Conservation (phyloP, 164 flowering plant species). For the Litsea cubeba region DNA sequence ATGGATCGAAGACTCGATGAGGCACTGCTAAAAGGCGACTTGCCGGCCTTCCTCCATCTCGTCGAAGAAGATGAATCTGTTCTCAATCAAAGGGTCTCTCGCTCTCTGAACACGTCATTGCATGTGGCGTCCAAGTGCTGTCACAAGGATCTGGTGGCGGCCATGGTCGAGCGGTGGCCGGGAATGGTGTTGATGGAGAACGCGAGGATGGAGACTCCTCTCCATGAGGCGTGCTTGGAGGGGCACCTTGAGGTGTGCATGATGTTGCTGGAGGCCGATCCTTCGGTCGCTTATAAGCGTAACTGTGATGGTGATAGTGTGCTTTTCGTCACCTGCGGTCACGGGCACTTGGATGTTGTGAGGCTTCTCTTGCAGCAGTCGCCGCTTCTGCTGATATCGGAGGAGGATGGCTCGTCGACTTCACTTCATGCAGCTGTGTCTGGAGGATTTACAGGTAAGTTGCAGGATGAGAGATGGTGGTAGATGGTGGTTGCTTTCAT, state of each 20-base stretch:
- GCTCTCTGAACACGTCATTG: slow-evolving; percentile 9
- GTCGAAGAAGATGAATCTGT: slow-evolving; percentile 5
- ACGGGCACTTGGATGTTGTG: slow-evolving; percentile 11
- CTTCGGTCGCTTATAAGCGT: slow-evolving; percentile 9
- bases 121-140: slow-evolving; percentile 27
- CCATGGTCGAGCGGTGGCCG: slow-evolving; percentile 23
- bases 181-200: slow-evolving; percentile 27
- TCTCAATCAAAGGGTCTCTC: slow-evolving; percentile 6
- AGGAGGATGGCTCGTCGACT: slow-evolving; percentile 12
- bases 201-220: slow-evolving; percentile 30
- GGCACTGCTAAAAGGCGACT: slow-evolving; percentile 8
- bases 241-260: slow-evolving; percentile 9
- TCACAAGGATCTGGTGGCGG: slow-evolving; percentile 15
- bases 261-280: slow-evolving; percentile 12
- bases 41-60: neutral
- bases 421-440: slow-evolving; percentile 25
- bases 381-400: slow-evolving; percentile 3
- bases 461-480: neutral
- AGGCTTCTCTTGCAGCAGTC: slow-evolving; percentile 6
- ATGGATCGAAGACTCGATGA: slow-evolving; percentile 20
- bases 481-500: no score
- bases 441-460: slow-evolving; percentile 20
- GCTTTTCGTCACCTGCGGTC: slow-evolving; percentile 6
- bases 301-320: slow-evolving; percentile 10
- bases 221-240: slow-evolving; percentile 26